phyloP scores from a whole-genome alignment of 352 stramenopile genomes.

The Aphanomyces cochlioides region DNA sequence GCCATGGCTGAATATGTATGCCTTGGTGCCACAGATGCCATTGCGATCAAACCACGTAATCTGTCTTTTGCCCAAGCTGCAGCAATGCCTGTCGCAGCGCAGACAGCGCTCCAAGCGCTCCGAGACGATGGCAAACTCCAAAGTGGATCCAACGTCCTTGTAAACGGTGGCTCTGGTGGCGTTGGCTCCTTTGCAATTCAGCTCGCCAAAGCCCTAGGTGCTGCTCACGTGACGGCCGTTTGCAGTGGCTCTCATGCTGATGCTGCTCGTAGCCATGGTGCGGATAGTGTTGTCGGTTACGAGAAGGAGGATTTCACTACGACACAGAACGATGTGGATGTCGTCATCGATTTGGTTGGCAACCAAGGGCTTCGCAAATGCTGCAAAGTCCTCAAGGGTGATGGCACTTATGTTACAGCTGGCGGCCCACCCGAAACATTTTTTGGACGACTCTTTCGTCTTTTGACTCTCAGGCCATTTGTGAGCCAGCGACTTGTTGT shows the following conservation, averaged over 20 bases:
- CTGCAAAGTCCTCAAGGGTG: not conserved
- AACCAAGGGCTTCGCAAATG: not conserved
- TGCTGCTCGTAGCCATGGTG: slow-evolving; percentile 39
- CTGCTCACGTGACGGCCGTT: slow-evolving; percentile 36
- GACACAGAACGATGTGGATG: not conserved
- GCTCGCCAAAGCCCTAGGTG: slow-evolving; percentile 39
- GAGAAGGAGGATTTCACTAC: slow-evolving; percentile 36
- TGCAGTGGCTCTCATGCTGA: slow-evolving; percentile 43
- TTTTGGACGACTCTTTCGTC: not conserved
- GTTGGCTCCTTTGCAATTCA: slow-evolving; percentile 47
- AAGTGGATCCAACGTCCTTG: slow-evolving; percentile 43
- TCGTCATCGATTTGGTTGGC: not conserved
- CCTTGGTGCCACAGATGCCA: slow-evolving; percentile 35
- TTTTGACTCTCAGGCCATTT: not conserved
- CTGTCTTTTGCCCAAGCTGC: slow-evolving; percentile 45
- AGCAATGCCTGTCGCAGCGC: slow-evolving; percentile 35
- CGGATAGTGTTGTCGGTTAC: slow-evolving; percentile 48
- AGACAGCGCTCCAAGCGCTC: slow-evolving; percentile 45
- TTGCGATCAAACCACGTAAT: slow-evolving; percentile 45
- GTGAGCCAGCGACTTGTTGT: not conserved
- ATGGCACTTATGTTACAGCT: slow-evolving; percentile 5
- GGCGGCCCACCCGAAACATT: slow-evolving; percentile 1
- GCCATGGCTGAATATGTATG: slow-evolving; percentile 40
- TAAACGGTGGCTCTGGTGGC: slow-evolving; percentile 43
- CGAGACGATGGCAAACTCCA: slow-evolving; percentile 39